phyloP scores from a whole-genome alignment of 1,284 basidiomycete genomes.

The Fomitopsis schrenkii region DNA sequence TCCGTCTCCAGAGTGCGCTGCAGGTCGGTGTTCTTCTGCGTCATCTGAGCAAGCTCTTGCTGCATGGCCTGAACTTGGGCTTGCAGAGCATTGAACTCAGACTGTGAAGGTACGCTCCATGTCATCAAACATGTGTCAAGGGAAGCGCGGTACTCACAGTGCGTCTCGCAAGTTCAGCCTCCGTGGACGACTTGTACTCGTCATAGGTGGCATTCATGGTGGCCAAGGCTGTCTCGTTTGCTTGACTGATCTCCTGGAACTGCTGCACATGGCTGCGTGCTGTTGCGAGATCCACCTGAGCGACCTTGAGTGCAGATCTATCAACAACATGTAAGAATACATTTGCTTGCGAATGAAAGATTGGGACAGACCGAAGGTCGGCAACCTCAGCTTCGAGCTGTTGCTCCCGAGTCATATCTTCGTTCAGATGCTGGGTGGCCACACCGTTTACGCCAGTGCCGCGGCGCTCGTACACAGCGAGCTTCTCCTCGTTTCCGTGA shows the following conservation, averaged over 20 bases:
- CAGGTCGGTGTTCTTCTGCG: conserved; percentile 50
- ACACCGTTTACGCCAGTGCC: conserved; percentile 32
- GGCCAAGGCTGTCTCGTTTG: conserved; percentile 74
- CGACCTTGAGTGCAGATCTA: conserved; percentile 70
- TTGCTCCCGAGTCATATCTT: conserved; percentile 62
- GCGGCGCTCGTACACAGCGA: conserved; percentile 82
- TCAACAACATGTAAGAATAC: conserved; percentile 4
- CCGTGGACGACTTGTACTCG: conserved; percentile 70
- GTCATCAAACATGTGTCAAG: neutral
- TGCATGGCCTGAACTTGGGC: conserved; percentile 56
- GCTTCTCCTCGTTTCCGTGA: conserved; percentile 77
- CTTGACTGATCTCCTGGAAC: conserved; percentile 80
- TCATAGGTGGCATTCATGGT: conserved; percentile 72
- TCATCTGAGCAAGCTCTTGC: conserved; percentile 52
- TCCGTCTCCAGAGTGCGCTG: conserved; percentile 65
- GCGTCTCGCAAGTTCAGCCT: conserved; percentile 58
- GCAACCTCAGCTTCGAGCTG: conserved; percentile 84
- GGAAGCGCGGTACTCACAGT: conserved; percentile 43
- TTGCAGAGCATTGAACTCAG: conserved; percentile 62
- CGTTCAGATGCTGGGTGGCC: conserved; percentile 29
- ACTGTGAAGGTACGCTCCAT: conserved; percentile 34
- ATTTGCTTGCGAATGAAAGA: neutral
- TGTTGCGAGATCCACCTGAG: conserved; percentile 69
- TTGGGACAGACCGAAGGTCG: conserved; percentile 59
- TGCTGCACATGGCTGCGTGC: conserved; percentile 75